Conservation (phyloP, 208 protist species). For the Leishmania turanica region DNA sequence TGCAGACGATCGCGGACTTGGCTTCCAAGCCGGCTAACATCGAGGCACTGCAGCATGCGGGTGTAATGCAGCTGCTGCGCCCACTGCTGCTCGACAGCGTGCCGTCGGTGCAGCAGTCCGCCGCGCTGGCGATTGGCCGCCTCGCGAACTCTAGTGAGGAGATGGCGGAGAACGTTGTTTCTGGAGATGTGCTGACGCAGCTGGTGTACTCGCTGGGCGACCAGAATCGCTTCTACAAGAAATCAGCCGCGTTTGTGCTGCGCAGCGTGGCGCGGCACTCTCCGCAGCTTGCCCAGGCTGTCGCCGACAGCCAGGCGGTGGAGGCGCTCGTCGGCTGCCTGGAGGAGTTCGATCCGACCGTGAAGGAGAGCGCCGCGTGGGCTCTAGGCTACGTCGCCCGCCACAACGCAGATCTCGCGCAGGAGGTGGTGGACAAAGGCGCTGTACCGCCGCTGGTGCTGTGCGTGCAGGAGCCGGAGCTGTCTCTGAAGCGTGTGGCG, state of each 20-base stretch:
- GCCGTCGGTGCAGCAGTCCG: slow-evolving; percentile 98
- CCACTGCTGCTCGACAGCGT: slow-evolving; percentile 97
- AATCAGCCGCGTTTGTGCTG: slow-evolving; percentile 97
- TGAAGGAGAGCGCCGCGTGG: slow-evolving; percentile 98
- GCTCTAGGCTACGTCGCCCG: slow-evolving; percentile 98
- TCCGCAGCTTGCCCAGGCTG: slow-evolving; percentile 96
- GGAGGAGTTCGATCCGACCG: slow-evolving; percentile 97
- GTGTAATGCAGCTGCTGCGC: slow-evolving; percentile 97
- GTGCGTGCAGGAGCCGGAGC: slow-evolving; percentile 98
- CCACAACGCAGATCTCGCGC: slow-evolving; percentile 93
- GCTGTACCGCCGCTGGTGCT: slow-evolving; percentile 97
- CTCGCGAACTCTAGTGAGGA: slow-evolving; percentile 98
- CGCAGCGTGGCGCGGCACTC: slow-evolving; percentile 97
- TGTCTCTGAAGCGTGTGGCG: slow-evolving; percentile 97
- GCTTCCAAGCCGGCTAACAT: slow-evolving; percentile 97
- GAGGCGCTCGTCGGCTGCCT: slow-evolving; percentile 97
- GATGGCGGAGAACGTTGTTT: slow-evolving; percentile 97
- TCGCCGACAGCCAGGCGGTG: slow-evolving; percentile 97
- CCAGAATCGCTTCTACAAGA: slow-evolving; percentile 99
- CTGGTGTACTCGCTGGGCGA: slow-evolving; percentile 97
- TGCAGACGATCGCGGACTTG: slow-evolving; percentile 96
- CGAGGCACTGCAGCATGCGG: slow-evolving; percentile 95
- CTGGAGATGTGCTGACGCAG: slow-evolving; percentile 97
- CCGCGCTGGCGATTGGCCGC: slow-evolving; percentile 97
- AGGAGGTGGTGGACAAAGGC: slow-evolving; percentile 97